Base-by-base conservation (phyloP, 2,329 filamentous ascomycete genomes). In the Dichotomopilus funicola region DNA sequence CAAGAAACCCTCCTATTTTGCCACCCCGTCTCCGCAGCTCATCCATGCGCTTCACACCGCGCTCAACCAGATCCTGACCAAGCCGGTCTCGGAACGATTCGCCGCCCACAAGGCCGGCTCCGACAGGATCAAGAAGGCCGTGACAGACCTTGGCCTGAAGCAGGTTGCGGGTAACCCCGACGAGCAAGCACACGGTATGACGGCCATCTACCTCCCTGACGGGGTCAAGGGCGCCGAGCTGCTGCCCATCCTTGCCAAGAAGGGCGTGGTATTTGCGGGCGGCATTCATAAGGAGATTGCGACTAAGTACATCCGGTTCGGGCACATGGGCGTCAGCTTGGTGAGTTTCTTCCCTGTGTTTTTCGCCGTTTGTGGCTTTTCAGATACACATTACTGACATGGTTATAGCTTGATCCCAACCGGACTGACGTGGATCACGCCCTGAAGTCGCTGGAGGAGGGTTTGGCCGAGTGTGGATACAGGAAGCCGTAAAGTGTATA, bases 111-210 rank as follows among this genome's bases (percentile, higher is more conserved):
- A 81, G 62, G 84, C 85, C 61, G 83, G 85, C 6, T 95, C 90
- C 0, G 83, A 94, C 71, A 87, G 84, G 70, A 83, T 97, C 70
- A 97, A 99, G 82, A 83, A 89, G 68, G 83, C 88, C 13, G 78
- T 96, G 51, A 74, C 82, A 5, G 86, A 88, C 51, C 78, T 97
- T 38, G 94, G 94, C 4, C 79, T 99, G 57, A 88, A 90, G 75
- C 88, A 96, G 70, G 79, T 99, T 40, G 91, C 94, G 27, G 73
- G 81, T 38, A 88, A 92, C 71, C 87, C 88, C 0, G 90, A 92
- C 66, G 88, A 95, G 72, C 92, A 97, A 75, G 91, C 94, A 43
- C 92, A 95, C 71, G 91, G 89, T 66, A 99, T 99, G 94, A 99
- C 94, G 3, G 92, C 94, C 56, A 94, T 99, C 63, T 96, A 94